Conservation (phyloP, 2,329 filamentous ascomycete species). For the Pseudocercospora vitis region DNA sequence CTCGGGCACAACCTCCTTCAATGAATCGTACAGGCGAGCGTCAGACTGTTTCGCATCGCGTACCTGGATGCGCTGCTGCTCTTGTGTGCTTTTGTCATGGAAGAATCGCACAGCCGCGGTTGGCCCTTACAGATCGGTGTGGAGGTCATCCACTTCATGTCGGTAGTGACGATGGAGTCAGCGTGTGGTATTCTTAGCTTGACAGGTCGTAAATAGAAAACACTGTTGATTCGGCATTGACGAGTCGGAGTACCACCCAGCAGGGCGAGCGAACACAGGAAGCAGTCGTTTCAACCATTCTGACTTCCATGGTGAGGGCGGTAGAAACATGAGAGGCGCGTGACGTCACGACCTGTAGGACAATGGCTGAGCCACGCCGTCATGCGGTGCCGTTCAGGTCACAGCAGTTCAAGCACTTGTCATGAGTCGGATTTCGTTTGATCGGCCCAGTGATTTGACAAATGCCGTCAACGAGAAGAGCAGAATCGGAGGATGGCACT, state of each 20-base stretch:
- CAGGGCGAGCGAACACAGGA: too few relatives aligned
- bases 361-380: constrained; percentile 1
- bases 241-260: too few relatives aligned
- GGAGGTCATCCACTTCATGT: background rate
- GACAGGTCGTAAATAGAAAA: constrained; percentile 3
- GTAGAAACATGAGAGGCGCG: background rate
- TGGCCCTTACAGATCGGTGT: background rate
- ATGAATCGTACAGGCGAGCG: background rate
- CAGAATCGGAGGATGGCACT: background rate
- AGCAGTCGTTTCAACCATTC: background rate
- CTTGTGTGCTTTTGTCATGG: background rate
- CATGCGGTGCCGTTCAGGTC: constrained; percentile 13
- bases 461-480: background rate
- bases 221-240: too few relatives aligned
- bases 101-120: background rate
- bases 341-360: background rate
- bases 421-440: constrained; percentile 1
- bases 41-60: constrained; percentile 1
- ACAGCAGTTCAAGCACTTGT: constrained; percentile 4
- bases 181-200: background rate
- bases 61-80: background rate
- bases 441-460: constrained; percentile 1
- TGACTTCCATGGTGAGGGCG: background rate
- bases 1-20: background rate
- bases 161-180: constrained; percentile 4